Percentiles rank a stretch among this genome's conserved stretches.
Conservation (phyloP, 176 grass and related monocot species). For the Phragmites australis region DNA sequence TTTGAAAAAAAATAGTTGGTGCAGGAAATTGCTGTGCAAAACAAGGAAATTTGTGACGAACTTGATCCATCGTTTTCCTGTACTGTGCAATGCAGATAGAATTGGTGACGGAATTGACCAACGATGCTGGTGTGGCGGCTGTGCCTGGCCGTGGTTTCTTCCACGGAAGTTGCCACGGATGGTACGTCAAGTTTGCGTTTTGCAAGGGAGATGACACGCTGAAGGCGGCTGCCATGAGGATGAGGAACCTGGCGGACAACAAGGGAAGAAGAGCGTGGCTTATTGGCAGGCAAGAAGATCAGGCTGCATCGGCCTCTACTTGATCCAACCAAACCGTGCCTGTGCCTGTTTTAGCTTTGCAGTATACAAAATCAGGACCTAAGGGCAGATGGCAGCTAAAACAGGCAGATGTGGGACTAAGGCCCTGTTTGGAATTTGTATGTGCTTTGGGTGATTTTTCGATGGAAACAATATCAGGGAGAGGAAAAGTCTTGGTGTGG, state of each 20-base stretch:
- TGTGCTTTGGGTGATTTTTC: no score
- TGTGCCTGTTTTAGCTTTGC: no score
- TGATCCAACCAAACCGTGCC: background rate
- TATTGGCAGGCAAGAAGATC: background rate
- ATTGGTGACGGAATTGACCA: constrained; percentile 70
- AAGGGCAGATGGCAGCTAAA: no score
- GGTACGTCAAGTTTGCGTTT: constrained; percentile 82
- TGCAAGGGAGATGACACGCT: constrained; percentile 80
- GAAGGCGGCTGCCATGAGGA: constrained; percentile 60
- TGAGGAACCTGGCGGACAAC: constrained; percentile 41
- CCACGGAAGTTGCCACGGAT: constrained; percentile 40
- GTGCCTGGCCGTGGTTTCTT: constrained; percentile 91
- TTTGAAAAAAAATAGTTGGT: constrained; percentile 6
- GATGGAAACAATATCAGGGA: no score
- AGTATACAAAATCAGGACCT: no score
- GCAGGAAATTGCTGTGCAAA: background rate
- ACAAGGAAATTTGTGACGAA: background rate
- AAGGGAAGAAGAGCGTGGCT: constrained; percentile 15
- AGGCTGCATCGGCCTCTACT: background rate
- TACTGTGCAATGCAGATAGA: constrained; percentile 58
- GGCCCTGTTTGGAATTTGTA: no score
- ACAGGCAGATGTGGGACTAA: no score
- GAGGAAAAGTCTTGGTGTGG: background rate
- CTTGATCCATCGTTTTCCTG: background rate
- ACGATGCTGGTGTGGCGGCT: constrained; percentile 67